Evolutionary conservation across 805 yeast species (phyloP).

Genomic region (Suhomyces tanzawaensis): DNA sequence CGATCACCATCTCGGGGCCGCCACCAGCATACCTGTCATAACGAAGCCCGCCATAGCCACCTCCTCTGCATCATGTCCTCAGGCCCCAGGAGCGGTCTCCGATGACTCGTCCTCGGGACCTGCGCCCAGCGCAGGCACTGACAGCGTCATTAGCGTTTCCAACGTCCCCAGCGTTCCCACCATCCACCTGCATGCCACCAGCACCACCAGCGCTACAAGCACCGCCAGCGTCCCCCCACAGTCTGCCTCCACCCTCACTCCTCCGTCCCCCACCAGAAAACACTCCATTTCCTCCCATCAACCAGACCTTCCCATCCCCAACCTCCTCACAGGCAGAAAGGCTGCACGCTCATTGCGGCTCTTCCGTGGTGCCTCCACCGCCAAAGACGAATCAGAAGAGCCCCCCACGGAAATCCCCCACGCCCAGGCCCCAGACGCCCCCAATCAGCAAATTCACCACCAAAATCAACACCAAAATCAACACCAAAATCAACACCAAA

Average conservation of each 20-base stretch:
- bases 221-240: neutral
- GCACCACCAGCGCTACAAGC: neutral
- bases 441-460: too few relatives aligned
- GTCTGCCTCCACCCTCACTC: neutral
- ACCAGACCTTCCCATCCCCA: constrained; percentile 5
- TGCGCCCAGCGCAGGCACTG: too few relatives aligned
- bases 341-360: constrained; percentile 57
- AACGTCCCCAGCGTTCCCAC: too few relatives aligned
- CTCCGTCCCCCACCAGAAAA: neutral
- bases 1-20: too few relatives aligned
- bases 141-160: too few relatives aligned
- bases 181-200: neutral
- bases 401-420: neutral
- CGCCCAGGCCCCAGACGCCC: neutral
- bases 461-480: too few relatives aligned
- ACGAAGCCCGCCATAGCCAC: too few relatives aligned
- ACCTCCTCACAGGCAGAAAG: constrained; percentile 48
- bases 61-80: too few relatives aligned
- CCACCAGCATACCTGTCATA: too few relatives aligned
- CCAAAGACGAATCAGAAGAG: constrained; percentile 10
- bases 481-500: too few relatives aligned
- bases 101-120: too few relatives aligned
- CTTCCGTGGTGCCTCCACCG: constrained; percentile 37
- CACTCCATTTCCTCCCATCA: constrained; percentile 2
- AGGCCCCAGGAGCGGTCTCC: too few relatives aligned